Conservation (phyloP, 441 rosid genomes). For the Populus tomentosa region DNA sequence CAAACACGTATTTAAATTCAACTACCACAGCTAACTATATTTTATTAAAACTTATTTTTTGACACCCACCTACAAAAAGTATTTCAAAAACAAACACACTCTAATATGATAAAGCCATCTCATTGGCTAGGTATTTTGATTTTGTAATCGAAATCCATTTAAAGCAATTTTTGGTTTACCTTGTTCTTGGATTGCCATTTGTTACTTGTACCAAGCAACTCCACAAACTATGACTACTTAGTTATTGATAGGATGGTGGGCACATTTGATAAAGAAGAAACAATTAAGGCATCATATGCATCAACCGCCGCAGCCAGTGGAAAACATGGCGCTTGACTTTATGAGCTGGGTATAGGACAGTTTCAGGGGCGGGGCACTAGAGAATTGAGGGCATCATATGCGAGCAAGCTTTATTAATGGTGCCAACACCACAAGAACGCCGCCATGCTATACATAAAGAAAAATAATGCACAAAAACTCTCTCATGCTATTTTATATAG, state of each 20-base stretch:
- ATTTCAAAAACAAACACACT: too few species aligned
- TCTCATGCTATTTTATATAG: background rate
- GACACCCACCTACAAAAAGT: too few species aligned
- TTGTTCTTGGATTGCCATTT: background rate
- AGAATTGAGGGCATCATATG: background rate
- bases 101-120: too few species aligned
- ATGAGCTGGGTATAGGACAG: background rate
- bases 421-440: background rate
- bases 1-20: too few species aligned
- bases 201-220: background rate
- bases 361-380: background rate
- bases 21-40: too few species aligned
- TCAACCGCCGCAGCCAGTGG: background rate
- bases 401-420: background rate
- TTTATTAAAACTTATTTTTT: too few species aligned
- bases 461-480: background rate
- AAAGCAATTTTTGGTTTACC: background rate
- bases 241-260: too few species aligned
- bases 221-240: background rate
- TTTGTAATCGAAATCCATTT: too few species aligned
- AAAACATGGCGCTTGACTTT: background rate
- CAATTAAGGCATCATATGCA: background rate
- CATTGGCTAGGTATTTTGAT: too few species aligned
- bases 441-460: background rate
- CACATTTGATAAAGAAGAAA: too few species aligned